Base-by-base conservation (phyloP, 2,329 filamentous ascomycete species). In the Coleophoma crateriformis region DNA sequence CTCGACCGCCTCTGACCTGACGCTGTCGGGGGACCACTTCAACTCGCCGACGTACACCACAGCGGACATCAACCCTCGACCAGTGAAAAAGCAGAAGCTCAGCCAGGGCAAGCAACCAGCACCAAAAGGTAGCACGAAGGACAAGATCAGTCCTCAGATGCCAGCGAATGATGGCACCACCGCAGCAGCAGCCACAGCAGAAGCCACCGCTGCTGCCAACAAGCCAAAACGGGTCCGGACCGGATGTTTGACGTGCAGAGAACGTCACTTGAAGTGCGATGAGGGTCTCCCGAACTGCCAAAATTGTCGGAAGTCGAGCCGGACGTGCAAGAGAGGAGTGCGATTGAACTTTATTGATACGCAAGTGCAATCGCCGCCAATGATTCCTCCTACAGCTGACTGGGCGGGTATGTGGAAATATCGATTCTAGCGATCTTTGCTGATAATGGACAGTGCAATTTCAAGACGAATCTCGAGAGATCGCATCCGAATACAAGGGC, bases 261-360 rank as follows among this genome's bases (percentile, higher is more conserved):
- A 95, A 67, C 77, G 90, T 43, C 91, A 96, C 72, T 73, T 96
- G 46, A 96, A 96, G 68, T 96, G 91, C 67, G 91, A 96, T 63
- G 90, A 50, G 32, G 44, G 46, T 17, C 59, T 68, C 3, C 77
- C 78, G 6, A 71, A 76, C 33, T 82, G 79, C 55, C 75, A 87
- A 60, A 96, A 96, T 62, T 96, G 92, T 69, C 81, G 82, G 51
- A 96, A 95, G 70, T 94, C 91, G 47, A 91, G 84, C 61, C 78
- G 92, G 46, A 75, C 84, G 50, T 97, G 92, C 73, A 90, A 91
- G 65, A 82, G 90, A 58, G 92, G 91, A 15, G 76, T 96, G 46
- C 81, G 89, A 35, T 74, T 97, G 38, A 96, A 96, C 69, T 97
- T 96, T 62, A 90, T 96, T 58, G 90, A 96, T 63, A 87, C 85